Conservation (phyloP, 495 filamentous ascomycete genomes). For the Aspergillus cavernicola region DNA sequence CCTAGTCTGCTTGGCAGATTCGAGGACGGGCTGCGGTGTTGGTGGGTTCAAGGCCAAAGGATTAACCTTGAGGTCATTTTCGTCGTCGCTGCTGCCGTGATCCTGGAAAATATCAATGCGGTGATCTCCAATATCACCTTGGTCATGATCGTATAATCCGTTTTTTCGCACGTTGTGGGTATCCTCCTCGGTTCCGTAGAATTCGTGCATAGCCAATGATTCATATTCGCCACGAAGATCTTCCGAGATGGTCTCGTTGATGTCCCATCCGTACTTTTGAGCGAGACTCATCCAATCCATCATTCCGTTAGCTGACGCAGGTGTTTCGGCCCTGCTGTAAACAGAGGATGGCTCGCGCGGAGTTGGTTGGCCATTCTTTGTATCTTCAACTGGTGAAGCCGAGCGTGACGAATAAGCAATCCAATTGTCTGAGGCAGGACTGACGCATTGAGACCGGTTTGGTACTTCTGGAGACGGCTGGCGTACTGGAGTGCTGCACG, state of each 20-base stretch:
- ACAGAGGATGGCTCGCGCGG: constrained; percentile 42
- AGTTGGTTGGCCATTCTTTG: constrained; percentile 28
- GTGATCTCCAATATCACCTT: constrained; percentile 38
- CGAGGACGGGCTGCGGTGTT: constrained; percentile 39
- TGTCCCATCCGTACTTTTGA: constrained; percentile 30
- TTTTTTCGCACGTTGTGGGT: constrained; percentile 16
- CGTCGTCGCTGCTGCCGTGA: constrained; percentile 41
- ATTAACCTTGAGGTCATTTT: constrained; percentile 40
- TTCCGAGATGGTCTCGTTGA: constrained; percentile 31
- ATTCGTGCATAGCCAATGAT: constrained; percentile 36
- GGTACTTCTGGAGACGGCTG: constrained; percentile 25
- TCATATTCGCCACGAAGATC: constrained; percentile 41
- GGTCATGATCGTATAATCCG: constrained; percentile 25
- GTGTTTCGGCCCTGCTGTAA: constrained; percentile 39
- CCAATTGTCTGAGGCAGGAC: constrained; percentile 53
- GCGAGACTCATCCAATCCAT: constrained; percentile 38
- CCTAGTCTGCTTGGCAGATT: constrained; percentile 21
- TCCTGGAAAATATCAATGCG: constrained; percentile 45
- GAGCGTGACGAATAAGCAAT: constrained; percentile 57
- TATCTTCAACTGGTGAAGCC: constrained; percentile 38
- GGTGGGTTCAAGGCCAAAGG: constrained; percentile 53
- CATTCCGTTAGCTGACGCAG: constrained; percentile 31
- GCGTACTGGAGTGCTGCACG: constrained; percentile 28
- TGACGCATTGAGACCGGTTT: constrained; percentile 32
- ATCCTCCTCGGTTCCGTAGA: constrained; percentile 35